Percentiles rank a stretch among this genome's conserved stretches.
Conservation (phyloP, 768 basidiomycete species). For the Fistulinella prunicolor region DNA sequence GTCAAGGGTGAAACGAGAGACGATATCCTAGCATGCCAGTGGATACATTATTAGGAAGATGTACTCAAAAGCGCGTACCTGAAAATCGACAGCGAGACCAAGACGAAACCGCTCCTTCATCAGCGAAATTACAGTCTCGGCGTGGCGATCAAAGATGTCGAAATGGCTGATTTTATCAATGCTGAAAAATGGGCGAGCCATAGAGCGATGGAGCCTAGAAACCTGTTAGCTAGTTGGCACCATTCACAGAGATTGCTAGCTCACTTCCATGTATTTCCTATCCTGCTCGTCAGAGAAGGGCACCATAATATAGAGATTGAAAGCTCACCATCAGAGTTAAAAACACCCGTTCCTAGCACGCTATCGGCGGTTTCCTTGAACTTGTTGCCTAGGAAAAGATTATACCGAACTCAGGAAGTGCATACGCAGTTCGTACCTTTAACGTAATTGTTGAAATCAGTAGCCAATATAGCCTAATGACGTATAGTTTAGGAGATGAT, state of each 20-base stretch:
- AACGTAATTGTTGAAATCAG: constrained; percentile 41
- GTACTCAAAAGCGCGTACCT: constrained; percentile 33
- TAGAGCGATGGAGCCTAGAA: constrained; percentile 56
- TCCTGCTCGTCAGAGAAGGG: constrained; percentile 1
- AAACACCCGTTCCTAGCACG: constrained; percentile 51
- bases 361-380: constrained; percentile 30
- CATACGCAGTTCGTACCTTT: constrained; percentile 34
- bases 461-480: constrained; percentile 38
- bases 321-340: constrained; percentile 49
- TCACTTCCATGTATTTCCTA: constrained; percentile 73
- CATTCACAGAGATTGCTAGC: constrained; percentile 7
- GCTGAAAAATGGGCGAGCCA: constrained; percentile 71
- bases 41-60: not conserved
- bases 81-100: constrained; percentile 58
- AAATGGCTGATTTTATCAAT: constrained; percentile 61
- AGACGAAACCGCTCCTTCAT: constrained; percentile 42
- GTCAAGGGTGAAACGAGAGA: constrained; percentile 50
- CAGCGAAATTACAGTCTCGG: constrained; percentile 43
- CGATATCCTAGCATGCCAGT: constrained; percentile 34
- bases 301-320: not conserved
- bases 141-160: constrained; percentile 57
- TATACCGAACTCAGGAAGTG: not conserved
- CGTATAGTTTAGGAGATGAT: not conserved
- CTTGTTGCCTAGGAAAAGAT: constrained; percentile 26
- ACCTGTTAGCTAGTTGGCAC: not conserved